Percentiles rank a stretch among this genome's conserved stretches.
Evolutionary conservation across 192 early-diverging fungal species (phyloP).

Genomic region (Backusella westeae): DNA sequence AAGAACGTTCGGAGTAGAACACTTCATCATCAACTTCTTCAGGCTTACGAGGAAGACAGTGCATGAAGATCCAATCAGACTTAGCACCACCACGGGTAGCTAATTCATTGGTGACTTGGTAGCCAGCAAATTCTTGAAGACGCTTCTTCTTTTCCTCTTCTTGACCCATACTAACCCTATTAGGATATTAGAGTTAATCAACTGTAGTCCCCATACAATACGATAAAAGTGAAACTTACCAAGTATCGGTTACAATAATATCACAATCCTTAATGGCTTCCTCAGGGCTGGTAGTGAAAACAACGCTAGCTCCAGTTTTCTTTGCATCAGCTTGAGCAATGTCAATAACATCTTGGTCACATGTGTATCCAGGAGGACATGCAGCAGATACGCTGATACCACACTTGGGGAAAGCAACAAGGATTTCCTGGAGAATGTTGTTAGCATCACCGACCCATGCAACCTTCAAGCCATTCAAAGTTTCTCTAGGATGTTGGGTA

Average conservation of each 20-base stretch:
- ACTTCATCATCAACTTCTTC: conserved; percentile 99
- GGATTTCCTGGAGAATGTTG: conserved; percentile 91
- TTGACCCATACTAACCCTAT: conserved; percentile 94
- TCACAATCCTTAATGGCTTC: conserved; percentile 82
- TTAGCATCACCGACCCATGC: conserved; percentile 99
- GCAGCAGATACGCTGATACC: conserved; percentile 82
- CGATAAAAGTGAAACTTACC: conserved; percentile 46
- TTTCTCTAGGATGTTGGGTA: conserved; percentile 47
- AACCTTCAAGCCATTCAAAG: conserved; percentile 70
- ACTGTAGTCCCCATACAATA: not conserved
- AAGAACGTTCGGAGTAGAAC: conserved; percentile 86
- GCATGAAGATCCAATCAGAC: conserved; percentile 95
- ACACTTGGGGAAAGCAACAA: conserved; percentile 86
- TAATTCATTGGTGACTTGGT: conserved; percentile 87
- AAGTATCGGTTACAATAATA: conserved; percentile 96
- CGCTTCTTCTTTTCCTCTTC: conserved; percentile 87
- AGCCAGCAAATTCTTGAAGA: conserved; percentile 82
- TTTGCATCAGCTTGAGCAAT: conserved; percentile 65
- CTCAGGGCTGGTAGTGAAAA: conserved; percentile 65
- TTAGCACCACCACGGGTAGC: conserved; percentile 75
- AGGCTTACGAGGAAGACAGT: conserved; percentile 94
- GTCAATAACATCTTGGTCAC: conserved; percentile 66
- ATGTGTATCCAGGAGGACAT: conserved; percentile 80
- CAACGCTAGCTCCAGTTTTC: conserved; percentile 43
- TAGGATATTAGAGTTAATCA: not conserved